Conservation (phyloP, 805 yeast genomes). For the Sporopachydermia lactativora region DNA sequence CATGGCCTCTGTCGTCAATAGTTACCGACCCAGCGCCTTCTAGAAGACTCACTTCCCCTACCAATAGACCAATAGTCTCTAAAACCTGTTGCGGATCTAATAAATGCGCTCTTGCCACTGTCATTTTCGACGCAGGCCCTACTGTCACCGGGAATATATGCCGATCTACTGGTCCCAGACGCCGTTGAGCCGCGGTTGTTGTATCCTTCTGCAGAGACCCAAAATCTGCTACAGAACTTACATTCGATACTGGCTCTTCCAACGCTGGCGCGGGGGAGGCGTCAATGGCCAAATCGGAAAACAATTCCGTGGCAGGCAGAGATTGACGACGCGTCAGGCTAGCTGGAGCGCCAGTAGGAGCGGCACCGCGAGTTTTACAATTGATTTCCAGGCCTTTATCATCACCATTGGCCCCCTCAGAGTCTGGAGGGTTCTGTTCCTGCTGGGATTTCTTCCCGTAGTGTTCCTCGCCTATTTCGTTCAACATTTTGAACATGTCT, state of each 20-base stretch:
- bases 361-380: too few relatives aligned
- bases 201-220: neutral
- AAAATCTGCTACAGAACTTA: neutral
- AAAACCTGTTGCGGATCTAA: slow-evolving; percentile 74
- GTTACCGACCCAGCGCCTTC: slow-evolving; percentile 68
- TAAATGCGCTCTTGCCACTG: slow-evolving; percentile 76
- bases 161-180: slow-evolving; percentile 26
- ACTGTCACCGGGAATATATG: slow-evolving; percentile 80
- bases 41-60: slow-evolving; percentile 67
- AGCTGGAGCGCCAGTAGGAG: too few relatives aligned
- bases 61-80: slow-evolving; percentile 66
- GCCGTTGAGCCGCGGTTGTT: neutral
- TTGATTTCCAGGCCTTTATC: neutral
- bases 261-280: too few relatives aligned
- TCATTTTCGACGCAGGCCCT: slow-evolving; percentile 81
- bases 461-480: slow-evolving; percentile 37
- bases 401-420: slow-evolving; percentile 2
- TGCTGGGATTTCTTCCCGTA: slow-evolving; percentile 25
- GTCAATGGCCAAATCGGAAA: neutral
- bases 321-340: neutral
- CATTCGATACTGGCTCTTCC: neutral
- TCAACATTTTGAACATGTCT: slow-evolving; percentile 83
- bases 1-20: slow-evolving; percentile 66
- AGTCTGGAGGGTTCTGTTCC: slow-evolving; percentile 4
- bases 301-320: neutral